phyloP scores from a whole-genome alignment of 1,139 yeast genomes.

The Sugiyamaella xylanicola region DNA sequence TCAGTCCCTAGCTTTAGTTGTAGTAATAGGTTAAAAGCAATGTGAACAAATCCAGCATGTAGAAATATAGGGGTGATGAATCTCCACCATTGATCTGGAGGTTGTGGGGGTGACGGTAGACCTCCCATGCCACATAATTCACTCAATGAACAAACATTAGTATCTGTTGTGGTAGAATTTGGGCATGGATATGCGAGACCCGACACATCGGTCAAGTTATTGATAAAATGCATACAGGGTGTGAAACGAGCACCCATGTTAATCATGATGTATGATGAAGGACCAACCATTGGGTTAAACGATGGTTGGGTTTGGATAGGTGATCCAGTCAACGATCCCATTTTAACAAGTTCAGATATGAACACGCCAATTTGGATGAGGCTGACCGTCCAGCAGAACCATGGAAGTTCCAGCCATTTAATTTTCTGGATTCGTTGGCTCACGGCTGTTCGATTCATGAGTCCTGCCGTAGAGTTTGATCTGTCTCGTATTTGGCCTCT shows the following conservation, averaged over 20 bases:
- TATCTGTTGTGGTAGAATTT: constrained; percentile 58
- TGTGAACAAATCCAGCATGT: constrained; percentile 76
- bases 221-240: constrained; percentile 67
- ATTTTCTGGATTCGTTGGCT: constrained; percentile 1
- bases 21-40: constrained; percentile 61
- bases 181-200: constrained; percentile 64
- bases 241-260: constrained; percentile 73
- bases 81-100: constrained; percentile 68
- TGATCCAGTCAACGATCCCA: constrained; percentile 64
- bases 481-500: background rate
- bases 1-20: constrained; percentile 65
- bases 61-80: constrained; percentile 70
- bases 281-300: constrained; percentile 81
- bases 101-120: constrained; percentile 34
- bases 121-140: constrained; percentile 68
- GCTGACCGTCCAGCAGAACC: constrained; percentile 39
- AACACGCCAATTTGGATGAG: constrained; percentile 60
- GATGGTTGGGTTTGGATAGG: constrained; percentile 72
- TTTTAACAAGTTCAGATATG: constrained; percentile 63
- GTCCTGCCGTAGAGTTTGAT: constrained; percentile 12
- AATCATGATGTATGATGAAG: constrained; percentile 67
- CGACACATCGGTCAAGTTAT: constrained; percentile 54
- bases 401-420: constrained; percentile 33
- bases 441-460: constrained; percentile 6
- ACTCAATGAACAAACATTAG: constrained; percentile 58